Percentiles rank a stretch among this genome's conserved stretches.
Evolutionary conservation across 78 protist species (phyloP).

Genomic region (Guillardia theta): DNA sequence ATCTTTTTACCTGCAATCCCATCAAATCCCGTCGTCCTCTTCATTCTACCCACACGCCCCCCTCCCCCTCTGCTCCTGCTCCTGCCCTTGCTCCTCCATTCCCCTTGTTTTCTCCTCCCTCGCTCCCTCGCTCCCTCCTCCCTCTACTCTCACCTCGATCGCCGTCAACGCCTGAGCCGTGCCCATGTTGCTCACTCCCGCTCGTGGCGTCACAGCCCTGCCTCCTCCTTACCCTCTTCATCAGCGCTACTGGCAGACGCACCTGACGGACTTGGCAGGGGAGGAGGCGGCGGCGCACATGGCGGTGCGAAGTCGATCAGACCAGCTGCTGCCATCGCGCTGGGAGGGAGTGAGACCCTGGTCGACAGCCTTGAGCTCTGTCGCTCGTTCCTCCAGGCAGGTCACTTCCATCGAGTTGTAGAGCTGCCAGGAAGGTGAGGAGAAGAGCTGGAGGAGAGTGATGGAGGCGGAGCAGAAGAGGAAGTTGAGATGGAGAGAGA

Average conservation of each 20-base stretch:
- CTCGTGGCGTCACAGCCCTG: not conserved
- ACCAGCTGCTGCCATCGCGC: not conserved
- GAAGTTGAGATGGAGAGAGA: not conserved
- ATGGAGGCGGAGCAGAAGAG: not conserved
- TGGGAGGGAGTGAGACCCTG: not conserved
- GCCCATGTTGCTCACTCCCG: not conserved
- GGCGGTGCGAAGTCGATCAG: not conserved
- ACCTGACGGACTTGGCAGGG: not conserved
- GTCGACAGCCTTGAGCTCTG: not conserved
- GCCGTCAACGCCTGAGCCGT: not conserved
- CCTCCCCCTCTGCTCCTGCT: too few species aligned
- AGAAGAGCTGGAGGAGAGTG: not conserved
- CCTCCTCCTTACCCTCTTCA: not conserved
- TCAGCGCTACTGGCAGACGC: not conserved
- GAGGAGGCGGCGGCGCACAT: not conserved
- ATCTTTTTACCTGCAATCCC: too few species aligned
- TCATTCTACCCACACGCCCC: too few species aligned
- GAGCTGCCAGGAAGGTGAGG: not conserved
- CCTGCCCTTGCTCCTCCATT: too few species aligned
- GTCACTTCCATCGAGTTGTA: not conserved
- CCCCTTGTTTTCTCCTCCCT: too few species aligned
- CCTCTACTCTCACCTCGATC: not conserved
- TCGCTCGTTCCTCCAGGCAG: not conserved
- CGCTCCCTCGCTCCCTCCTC: too few species aligned
- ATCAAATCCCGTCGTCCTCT: too few species aligned